Evolutionary conservation across 2,329 filamentous ascomycete species (phyloP).

Genomic region (Trichoderma breve): DNA sequence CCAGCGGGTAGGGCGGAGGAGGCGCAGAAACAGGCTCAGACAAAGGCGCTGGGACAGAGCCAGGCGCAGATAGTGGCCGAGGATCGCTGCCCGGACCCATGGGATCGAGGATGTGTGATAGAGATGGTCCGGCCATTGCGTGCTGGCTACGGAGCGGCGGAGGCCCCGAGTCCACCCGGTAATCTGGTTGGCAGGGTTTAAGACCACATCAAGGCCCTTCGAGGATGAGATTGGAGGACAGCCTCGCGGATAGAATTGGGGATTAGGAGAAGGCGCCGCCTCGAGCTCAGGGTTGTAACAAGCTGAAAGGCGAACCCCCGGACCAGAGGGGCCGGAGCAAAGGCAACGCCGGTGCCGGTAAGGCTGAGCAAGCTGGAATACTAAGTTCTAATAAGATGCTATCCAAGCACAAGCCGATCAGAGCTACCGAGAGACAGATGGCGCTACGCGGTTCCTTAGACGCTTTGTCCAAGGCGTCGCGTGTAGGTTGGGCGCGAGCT

Average conservation of each 20-base stretch:
- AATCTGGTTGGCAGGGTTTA: background rate
- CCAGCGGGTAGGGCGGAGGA: background rate
- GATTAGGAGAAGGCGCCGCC: background rate
- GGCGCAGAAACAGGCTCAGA: background rate
- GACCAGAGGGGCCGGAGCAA: slow-evolving; percentile 3
- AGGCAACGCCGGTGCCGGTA: slow-evolving; percentile 8
- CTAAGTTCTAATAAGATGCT: background rate
- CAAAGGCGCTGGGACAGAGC: background rate
- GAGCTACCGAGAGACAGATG: slow-evolving; percentile 12
- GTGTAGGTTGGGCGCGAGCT: background rate
- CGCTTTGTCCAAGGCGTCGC: slow-evolving; percentile 3
- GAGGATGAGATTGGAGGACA: background rate
- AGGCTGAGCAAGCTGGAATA: slow-evolving; percentile 9
- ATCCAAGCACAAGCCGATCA: background rate
- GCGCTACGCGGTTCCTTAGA: background rate
- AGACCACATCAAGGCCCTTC: slow-evolving; percentile 8
- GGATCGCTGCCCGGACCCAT: slow-evolving; percentile 24
- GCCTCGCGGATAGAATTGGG: background rate
- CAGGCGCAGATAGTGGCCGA: background rate
- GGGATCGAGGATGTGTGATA: slow-evolving; percentile 35
- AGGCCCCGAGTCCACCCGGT: slow-evolving; percentile 12
- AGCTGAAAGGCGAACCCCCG: background rate
- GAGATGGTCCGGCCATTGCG: slow-evolving; percentile 33
- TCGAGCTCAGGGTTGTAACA: background rate
- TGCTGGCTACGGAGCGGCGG: slow-evolving; percentile 15